Evolutionary conservation across 1,284 basidiomycete genomes (phyloP), one percentile per base, ranked within the genome.

Genomic region (Coniophora puteana): DNA sequence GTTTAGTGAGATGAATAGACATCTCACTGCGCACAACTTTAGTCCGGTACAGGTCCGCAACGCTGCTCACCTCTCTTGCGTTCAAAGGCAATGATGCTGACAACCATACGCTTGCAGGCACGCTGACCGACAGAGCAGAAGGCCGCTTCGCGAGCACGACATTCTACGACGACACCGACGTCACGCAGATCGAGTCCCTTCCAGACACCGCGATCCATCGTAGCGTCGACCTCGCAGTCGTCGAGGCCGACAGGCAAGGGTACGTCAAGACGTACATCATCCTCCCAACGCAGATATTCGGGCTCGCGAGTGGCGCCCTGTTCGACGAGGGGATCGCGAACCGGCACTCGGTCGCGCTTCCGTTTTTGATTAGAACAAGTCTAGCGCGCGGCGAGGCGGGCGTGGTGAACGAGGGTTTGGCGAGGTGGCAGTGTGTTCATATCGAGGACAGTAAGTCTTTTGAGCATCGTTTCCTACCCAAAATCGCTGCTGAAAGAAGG

Each of bases 121-220:
- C 62, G 3, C 47, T 67, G 11, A 35, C 45, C 10, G 62, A 65
- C 30, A 39, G 61, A 11, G 62, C 65, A 4, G 48, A 46, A 27
- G 69, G 69, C 26, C 46, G 57, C 46, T 49, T 50, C 22, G 37
- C 47, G 3, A 51, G 54, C 5, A 54, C 64, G 7, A 50, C 41
- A 0, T 54, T 69, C 39, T 69, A 66, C 48, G 59, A 58, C 21
- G 67, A 72, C 50, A 32, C 58, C 14, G 56, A 68, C 36, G 43
- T 61, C 4, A 57, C 58, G 21, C 52, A 51, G 32, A 54, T 70
- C 30, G 67, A 65, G 37, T 51, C 54, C 8, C 50, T 70, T 24
- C 54, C 63, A 12, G 42, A 38, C 14, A 57, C 55, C n/a, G 61
- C 57, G 18, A 41, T 54, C 1, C 66, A 69, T 45, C 59, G 66